These are phyloP conservation scores for Talaromyces liani DNA, from an alignment of 495 filamentous ascomycete species.

Conservation along the genomic window DNA sequence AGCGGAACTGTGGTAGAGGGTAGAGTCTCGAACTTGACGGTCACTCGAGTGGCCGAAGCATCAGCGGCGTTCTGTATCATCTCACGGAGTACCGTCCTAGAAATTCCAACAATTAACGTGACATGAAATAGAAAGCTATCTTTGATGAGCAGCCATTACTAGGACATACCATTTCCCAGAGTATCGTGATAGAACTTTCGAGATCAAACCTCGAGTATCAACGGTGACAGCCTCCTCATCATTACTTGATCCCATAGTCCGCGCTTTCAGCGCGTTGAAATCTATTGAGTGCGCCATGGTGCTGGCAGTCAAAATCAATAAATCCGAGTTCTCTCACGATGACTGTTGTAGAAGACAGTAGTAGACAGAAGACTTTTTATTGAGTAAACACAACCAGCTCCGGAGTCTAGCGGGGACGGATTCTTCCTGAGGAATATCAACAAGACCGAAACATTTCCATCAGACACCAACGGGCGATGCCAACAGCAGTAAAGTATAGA, in stretches of 20 bases:
- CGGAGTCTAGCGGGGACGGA: background rate
- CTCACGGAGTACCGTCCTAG: slow-evolving; percentile 67
- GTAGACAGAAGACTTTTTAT: background rate
- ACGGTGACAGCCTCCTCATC: slow-evolving; percentile 98
- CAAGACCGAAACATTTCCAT: background rate
- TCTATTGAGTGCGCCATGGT: slow-evolving; percentile 56
- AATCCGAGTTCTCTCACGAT: background rate
- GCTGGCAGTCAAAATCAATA: background rate
- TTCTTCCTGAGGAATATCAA: background rate
- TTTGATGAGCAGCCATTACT: slow-evolving; percentile 29
- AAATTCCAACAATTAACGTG: slow-evolving; percentile 1
- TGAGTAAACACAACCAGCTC: background rate
- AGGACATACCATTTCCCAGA: slow-evolving; percentile 71
- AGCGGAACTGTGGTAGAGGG: slow-evolving; percentile 71
- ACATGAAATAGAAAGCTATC: background rate
- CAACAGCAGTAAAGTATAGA: background rate
- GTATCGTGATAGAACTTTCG: slow-evolving; percentile 93
- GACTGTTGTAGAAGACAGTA: background rate
- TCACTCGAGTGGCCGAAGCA: slow-evolving; percentile 81
- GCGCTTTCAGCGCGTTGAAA: slow-evolving; percentile 75
- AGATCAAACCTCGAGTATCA: slow-evolving; percentile 92
- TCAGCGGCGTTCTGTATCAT: slow-evolving; percentile 98
- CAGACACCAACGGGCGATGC: background rate
- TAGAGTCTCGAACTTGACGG: slow-evolving; percentile 81
- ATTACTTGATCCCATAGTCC: slow-evolving; percentile 74